These are phyloP conservation scores for Kwoniella europaea DNA, from an alignment of 768 basidiomycete genomes.

Conservation along the genomic window DNA sequence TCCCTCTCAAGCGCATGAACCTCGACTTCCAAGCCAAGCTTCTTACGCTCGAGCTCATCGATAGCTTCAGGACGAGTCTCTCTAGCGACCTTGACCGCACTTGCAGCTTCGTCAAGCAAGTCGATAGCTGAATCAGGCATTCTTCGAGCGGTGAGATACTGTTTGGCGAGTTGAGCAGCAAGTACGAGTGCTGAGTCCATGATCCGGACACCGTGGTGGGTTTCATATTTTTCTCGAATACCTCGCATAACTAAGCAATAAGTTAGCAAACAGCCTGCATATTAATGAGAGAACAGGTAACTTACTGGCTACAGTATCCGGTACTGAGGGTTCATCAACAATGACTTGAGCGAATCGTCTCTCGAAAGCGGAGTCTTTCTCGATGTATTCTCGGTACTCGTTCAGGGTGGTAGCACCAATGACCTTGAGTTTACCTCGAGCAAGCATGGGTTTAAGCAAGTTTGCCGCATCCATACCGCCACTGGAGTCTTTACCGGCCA, in stretches of 20 bases:
- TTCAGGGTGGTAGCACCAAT: conserved; percentile 82
- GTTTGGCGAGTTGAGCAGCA: conserved; percentile 88
- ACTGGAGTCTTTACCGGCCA: conserved; percentile 72
- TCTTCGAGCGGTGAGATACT: conserved; percentile 69
- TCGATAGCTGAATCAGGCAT: conserved; percentile 74
- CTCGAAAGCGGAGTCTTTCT: conserved; percentile 79
- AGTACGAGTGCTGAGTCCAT: conserved; percentile 83
- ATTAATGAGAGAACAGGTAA: not conserved
- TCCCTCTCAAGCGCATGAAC: conserved; percentile 93
- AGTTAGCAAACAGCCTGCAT: not conserved
- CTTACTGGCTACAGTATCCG: conserved; percentile 79
- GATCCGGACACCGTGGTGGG: conserved; percentile 77
- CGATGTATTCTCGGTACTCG: conserved; percentile 75
- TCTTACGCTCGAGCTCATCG: conserved; percentile 84
- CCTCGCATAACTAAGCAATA: conserved; percentile 71
- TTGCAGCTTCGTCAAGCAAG: conserved; percentile 88
- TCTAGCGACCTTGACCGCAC: conserved; percentile 79
- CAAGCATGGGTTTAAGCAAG: conserved; percentile 84
- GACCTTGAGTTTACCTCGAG: conserved; percentile 72
- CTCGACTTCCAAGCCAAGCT: conserved; percentile 90
- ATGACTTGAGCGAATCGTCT: conserved; percentile 91
- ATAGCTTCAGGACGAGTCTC: conserved; percentile 94
- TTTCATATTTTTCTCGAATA: conserved; percentile 90
- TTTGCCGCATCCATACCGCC: conserved; percentile 91
- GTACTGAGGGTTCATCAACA: conserved; percentile 85